Conservation (phyloP, 495 filamentous ascomycete genomes). For the Paragyromitra xinjiangensis region DNA sequence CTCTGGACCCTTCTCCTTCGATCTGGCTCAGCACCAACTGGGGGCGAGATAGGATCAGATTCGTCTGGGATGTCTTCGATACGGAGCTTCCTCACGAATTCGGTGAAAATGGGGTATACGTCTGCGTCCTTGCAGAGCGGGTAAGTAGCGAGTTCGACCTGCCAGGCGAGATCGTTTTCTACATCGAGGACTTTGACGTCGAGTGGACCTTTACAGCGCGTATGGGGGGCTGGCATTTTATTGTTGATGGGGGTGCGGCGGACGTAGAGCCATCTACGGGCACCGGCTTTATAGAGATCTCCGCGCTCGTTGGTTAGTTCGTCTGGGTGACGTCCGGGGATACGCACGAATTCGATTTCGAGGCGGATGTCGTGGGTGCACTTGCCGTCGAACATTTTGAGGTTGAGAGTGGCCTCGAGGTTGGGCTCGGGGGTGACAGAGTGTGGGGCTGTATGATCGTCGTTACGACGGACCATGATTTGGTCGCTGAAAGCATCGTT, state of each 20-base stretch:
- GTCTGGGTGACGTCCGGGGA: slow-evolving; percentile 32
- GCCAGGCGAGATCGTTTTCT: slow-evolving; percentile 54
- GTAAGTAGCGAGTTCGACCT: slow-evolving; percentile 52
- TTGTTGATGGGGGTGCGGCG: neutral
- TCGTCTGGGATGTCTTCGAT: slow-evolving; percentile 56
- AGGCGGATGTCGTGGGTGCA: slow-evolving; percentile 38
- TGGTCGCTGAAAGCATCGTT: slow-evolving; percentile 33
- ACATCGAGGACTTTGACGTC: slow-evolving; percentile 55
- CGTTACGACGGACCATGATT: neutral
- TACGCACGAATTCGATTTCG: slow-evolving; percentile 48
- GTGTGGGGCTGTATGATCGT: slow-evolving; percentile 3
- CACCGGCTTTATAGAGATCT: slow-evolving; percentile 44
- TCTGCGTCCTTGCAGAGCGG: slow-evolving; percentile 34
- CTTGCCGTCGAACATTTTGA: slow-evolving; percentile 27
- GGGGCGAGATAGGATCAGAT: slow-evolving; percentile 37
- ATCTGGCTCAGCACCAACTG: slow-evolving; percentile 35
- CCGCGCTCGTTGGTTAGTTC: slow-evolving; percentile 37
- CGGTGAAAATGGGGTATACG: slow-evolving; percentile 52
- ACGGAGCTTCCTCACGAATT: slow-evolving; percentile 47
- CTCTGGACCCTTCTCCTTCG: slow-evolving; percentile 46
- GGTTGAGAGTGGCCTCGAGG: slow-evolving; percentile 48
- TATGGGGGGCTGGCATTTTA: neutral
- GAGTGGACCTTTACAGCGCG: slow-evolving; percentile 37
- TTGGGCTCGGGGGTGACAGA: slow-evolving; percentile 30
- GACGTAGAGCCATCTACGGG: slow-evolving; percentile 35